Evolutionary conservation across 345 rosid species (phyloP).

Genomic region (Turnera subulata): DNA sequence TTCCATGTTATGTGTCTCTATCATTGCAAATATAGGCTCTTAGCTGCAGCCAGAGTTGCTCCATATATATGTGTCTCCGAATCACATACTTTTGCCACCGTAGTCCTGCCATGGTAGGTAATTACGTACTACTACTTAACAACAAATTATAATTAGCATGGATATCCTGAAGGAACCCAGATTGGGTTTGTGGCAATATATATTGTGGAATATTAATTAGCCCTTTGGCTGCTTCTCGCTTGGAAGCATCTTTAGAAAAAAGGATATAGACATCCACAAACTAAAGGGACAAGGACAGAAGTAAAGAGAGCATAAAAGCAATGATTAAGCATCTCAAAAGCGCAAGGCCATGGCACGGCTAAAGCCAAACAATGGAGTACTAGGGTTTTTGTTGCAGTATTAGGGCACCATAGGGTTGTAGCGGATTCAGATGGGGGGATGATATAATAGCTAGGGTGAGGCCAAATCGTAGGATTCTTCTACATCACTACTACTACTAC

Average conservation of each 20-base stretch:
- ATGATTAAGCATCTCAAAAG: constrained; percentile 6
- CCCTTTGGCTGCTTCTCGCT: background rate
- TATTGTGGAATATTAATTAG: too few species aligned
- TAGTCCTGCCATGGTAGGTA: too few species aligned
- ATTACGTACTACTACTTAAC: too few species aligned
- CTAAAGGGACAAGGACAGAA: constrained; percentile 1
- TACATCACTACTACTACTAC: too few species aligned
- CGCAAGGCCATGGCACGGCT: background rate
- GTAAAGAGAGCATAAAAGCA: background rate
- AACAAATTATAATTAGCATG: too few species aligned
- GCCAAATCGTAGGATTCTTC: too few species aligned
- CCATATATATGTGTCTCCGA: too few species aligned
- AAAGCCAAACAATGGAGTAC: constrained; percentile 5
- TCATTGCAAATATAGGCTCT: too few species aligned
- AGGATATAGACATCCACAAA: background rate
- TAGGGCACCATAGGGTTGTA: background rate
- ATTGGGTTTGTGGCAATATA: background rate
- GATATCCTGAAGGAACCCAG: background rate
- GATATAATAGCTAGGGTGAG: too few species aligned
- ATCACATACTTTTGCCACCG: too few species aligned
- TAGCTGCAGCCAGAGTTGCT: too few species aligned
- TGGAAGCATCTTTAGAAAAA: background rate
- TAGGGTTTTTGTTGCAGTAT: constrained; percentile 22
- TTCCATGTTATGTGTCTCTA: too few species aligned
- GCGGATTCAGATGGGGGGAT: background rate